Evolutionary conservation across 1,284 basidiomycete species (phyloP), one percentile per base, ranked within the genome.

Genomic region (Melampsora abietis-canadensis): DNA sequence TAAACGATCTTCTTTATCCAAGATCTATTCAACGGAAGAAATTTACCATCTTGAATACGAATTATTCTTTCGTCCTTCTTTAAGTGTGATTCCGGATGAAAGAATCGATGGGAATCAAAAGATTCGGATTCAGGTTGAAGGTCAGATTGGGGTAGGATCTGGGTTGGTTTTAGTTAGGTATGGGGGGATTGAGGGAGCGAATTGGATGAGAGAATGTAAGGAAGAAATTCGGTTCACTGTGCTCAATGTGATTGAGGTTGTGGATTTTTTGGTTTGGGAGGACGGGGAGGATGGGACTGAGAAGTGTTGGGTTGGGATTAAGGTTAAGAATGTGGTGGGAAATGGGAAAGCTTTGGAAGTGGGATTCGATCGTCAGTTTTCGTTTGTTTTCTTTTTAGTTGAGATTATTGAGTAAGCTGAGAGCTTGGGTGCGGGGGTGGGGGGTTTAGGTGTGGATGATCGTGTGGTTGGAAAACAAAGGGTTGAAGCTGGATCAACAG

Each of bases 21-120:
- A 59, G 31, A 14, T 27, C n/a, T n/a, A n/a, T 1, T n/a, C 31
- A 51, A 15, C 51, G 1, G 51, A 54, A 54, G 68, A 72, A 21
- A 15, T 59, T 21, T 64, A 72, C 37, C 46, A 72, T 30, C 19
- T 63, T 24, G 68, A 72, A 54, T 64, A 40, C n/a, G 60, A 63
- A 62, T 37, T 63, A 34, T 59, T 72, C 1, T 10, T 54, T 48
- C 60, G 68, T 34, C 68, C 68, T 34, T 30, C 51, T 5, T 27
- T 72, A 61, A 34, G 24, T 15, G 68, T 51, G 14, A 46, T 27
- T 48, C 40, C 47, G 47, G 63, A 27, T 44, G 19, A 31, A 0
- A 63, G n/a, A 15, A 48, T 51, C 4, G 61, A 61, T 54, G 68
- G 30, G 17, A 57, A 15, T 21, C 61, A 46, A 8, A 48, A 47